Percentiles rank a stretch among this genome's conserved stretches.
Conservation (phyloP, 2,329 filamentous ascomycete species). For the Rhinocladiella similis region DNA sequence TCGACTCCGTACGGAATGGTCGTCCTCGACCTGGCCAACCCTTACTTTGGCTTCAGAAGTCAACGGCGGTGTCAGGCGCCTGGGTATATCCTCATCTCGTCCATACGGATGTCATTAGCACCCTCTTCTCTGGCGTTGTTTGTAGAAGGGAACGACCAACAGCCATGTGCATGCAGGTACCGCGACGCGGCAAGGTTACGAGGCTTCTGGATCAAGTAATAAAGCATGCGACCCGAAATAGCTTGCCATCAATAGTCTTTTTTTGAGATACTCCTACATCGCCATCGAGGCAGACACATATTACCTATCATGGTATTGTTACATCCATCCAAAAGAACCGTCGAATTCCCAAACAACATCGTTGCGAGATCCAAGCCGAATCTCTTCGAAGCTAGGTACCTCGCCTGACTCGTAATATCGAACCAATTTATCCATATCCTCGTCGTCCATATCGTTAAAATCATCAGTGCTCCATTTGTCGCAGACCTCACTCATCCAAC, state of each 20-base stretch:
- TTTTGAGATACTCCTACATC: not conserved
- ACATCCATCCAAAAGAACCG: conserved; percentile 30
- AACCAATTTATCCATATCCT: conserved; percentile 82
- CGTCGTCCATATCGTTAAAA: conserved; percentile 76
- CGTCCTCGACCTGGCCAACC: too few species aligned
- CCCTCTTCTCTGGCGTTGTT: not conserved
- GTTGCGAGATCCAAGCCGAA: conserved; percentile 30
- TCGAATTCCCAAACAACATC: conserved; percentile 30
- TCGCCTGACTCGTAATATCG: conserved; percentile 62
- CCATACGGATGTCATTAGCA: too few species aligned
- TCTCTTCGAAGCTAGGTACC: conserved; percentile 39
- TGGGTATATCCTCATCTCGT: too few species aligned
- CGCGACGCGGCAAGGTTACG: too few species aligned
- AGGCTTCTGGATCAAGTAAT: too few species aligned
- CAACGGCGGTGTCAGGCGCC: too few species aligned
- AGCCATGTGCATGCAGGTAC: too few species aligned
- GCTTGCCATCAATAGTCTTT: not conserved
- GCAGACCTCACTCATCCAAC: conserved; percentile 88
- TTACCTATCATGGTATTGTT: not conserved
- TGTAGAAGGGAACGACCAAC: too few species aligned
- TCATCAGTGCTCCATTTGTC: conserved; percentile 83
- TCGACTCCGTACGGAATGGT: too few species aligned
- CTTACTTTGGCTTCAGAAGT: too few species aligned
- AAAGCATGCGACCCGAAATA: too few species aligned
- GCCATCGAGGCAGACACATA: not conserved